Conservation (phyloP, 208 protist genomes). For the Strigomonas galati region DNA sequence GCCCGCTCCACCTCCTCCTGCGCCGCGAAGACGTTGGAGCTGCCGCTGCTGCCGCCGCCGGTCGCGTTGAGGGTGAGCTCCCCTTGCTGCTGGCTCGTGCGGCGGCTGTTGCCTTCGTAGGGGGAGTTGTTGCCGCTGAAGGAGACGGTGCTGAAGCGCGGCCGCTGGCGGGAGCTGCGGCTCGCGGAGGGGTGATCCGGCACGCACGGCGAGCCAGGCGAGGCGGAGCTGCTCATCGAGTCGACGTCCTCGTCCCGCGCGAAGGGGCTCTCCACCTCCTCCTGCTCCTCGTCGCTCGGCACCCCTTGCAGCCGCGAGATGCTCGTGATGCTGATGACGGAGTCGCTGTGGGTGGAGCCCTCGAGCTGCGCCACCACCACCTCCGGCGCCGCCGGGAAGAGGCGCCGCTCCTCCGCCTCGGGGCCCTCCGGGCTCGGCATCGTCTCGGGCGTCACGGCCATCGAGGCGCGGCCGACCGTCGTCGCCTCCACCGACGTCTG, state of each 20-base stretch:
- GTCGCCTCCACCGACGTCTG: background rate
- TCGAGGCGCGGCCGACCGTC: background rate
- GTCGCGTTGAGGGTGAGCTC: conserved; percentile 8
- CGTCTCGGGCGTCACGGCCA: too few species aligned
- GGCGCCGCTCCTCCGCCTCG: background rate
- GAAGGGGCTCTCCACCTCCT: background rate
- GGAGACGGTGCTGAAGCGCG: conserved; percentile 1
- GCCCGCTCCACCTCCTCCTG: conserved; percentile 23
- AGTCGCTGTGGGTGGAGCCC: conserved; percentile 14
- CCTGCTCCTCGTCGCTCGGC: conserved; percentile 19
- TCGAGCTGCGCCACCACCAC: background rate
- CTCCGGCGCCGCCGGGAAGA: too few species aligned
- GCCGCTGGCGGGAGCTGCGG: background rate
- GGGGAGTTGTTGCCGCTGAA: conserved; percentile 5
- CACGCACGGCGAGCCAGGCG: background rate
- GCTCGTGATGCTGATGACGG: conserved; percentile 45
- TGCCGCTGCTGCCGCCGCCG: conserved; percentile 13
- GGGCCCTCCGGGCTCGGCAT: background rate
- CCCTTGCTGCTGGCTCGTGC: conserved; percentile 7
- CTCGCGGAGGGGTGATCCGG: conserved; percentile 1
- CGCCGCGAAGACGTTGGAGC: conserved; percentile 8
- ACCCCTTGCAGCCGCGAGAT: conserved; percentile 38
- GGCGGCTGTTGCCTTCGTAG: conserved; percentile 1
- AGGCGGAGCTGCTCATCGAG: background rate
- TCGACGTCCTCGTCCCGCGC: background rate